Evolutionary conservation across 2,329 filamentous ascomycete genomes (phyloP), one percentile per base, ranked within the genome.

Genomic region (Fusarium sp.): DNA sequence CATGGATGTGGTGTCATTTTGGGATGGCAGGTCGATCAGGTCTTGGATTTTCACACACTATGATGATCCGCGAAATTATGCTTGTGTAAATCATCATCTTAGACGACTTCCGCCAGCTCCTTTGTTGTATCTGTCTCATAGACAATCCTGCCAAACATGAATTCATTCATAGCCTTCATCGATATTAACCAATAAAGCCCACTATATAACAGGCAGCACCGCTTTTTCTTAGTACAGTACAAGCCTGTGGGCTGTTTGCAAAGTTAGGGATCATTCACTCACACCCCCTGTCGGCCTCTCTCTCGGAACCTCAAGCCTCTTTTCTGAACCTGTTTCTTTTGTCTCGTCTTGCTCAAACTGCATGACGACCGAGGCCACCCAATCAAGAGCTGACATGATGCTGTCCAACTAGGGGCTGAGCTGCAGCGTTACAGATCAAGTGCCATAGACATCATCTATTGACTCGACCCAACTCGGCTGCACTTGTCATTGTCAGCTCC

Each of bases 381-480:
- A 70, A 46, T 46, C 27, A 35, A 46, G 50, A 54, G 66, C 70
- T 71, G 54, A 71, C 66, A 56, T 74, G 55, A 61, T 50, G 59
- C 60, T 74, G 71, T 66, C 68, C 56, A 39, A 72, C 71, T 47
- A 41, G 50, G 35, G 55, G 62, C 58, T 67, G 63, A 68, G 62
- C 62, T 73, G 62, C 62, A 73, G 70, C 66, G 58, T 64, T 63
- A 56, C 70, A 64, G 35, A 36, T 36, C 46, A 53, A 49, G 41
- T 56, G 22, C 47, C 29, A n/a, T 35, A 33, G 18, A 27, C 38
- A 45, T 42, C 46, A 55, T 46, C 31, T 45, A 47, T 56, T 20
- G 57, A 35, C 47, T 64, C n/a, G n/a, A 55, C 47, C 22, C 22
- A 33, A 27, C 49, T 35, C 17, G 31, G 47, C 31, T 52, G 22